Conservation (phyloP, 129 eudicot species). For the Oenanthe sinensis region DNA sequence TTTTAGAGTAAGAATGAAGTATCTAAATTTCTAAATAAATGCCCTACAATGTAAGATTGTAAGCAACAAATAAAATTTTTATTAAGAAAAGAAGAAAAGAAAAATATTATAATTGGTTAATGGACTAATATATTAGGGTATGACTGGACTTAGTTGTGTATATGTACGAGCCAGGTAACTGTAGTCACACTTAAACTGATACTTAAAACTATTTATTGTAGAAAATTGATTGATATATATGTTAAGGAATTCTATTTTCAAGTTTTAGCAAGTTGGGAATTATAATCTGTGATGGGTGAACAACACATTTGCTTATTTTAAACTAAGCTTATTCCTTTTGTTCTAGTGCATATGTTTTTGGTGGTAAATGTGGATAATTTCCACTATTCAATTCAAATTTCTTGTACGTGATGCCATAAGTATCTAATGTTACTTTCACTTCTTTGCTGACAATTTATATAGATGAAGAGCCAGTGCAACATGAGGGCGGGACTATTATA, state of each 20-base stretch:
- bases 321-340: not conserved
- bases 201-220: not conserved
- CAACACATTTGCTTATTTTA: not conserved
- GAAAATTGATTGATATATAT: not conserved
- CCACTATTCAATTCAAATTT: not conserved
- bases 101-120: too few species aligned
- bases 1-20: too few species aligned
- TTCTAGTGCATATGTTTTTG: too few species aligned
- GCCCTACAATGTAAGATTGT: not conserved
- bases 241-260: not conserved
- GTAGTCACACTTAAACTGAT: too few species aligned
- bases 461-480: constrained; percentile 13
- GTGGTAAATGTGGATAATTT: not conserved
- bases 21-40: too few species aligned
- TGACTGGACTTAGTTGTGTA: too few species aligned
- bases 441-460: constrained; percentile 19
- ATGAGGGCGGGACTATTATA: constrained; percentile 7
- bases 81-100: too few species aligned
- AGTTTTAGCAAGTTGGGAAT: not conserved
- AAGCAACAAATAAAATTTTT: too few species aligned
- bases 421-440: constrained; percentile 19
- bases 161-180: too few species aligned
- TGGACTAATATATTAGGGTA: not conserved
- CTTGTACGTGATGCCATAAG: not conserved
- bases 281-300: not conserved